A percentile compares a stretch with the other conserved stretches of the same genome.
Conservation (phyloP, 2,329 filamentous ascomycete genomes). For the Pseudogymnoascus sp. region DNA sequence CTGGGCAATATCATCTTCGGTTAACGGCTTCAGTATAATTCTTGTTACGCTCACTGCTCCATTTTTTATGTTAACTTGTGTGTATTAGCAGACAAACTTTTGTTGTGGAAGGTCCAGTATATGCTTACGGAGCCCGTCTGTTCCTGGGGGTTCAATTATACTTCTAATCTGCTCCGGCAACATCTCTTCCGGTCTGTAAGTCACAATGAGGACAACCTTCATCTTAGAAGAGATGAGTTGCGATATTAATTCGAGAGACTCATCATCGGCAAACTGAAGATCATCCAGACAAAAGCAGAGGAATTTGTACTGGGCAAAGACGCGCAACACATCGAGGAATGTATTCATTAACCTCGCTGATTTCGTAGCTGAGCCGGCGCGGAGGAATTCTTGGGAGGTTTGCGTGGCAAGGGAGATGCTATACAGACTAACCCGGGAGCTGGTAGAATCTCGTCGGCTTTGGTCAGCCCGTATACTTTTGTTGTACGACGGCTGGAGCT, state of each 20-base stretch:
- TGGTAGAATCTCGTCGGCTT: constrained; percentile 21
- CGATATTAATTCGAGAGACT: constrained; percentile 74
- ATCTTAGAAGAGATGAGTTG: constrained; percentile 72
- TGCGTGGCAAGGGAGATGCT: constrained; percentile 34
- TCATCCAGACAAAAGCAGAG: constrained; percentile 87
- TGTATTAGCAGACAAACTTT: constrained; percentile 17
- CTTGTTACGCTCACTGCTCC: constrained; percentile 54
- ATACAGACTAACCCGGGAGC: constrained; percentile 22
- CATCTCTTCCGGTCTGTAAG: constrained; percentile 61
- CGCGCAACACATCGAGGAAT: constrained; percentile 74
- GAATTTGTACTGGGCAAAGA: constrained; percentile 75
- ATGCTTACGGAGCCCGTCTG: constrained; percentile 38
- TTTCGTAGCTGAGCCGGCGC: constrained; percentile 50
- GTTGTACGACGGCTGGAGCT: constrained; percentile 22
- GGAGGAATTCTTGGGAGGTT: constrained; percentile 51
- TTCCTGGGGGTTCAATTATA: constrained; percentile 46
- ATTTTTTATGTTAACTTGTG: constrained; percentile 24
- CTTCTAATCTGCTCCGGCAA: constrained; percentile 45
- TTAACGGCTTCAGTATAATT: constrained; percentile 64
- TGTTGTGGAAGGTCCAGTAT: background rate
- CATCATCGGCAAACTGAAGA: constrained; percentile 80
- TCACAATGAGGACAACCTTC: constrained; percentile 74
- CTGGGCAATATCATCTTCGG: constrained; percentile 69
- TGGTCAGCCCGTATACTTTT: constrained; percentile 23
- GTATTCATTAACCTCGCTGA: constrained; percentile 75